Evolutionary conservation across 2,329 filamentous ascomycete genomes (phyloP), one percentile per base, ranked within the genome.

Genomic region (Fusarium phyllophilum): DNA sequence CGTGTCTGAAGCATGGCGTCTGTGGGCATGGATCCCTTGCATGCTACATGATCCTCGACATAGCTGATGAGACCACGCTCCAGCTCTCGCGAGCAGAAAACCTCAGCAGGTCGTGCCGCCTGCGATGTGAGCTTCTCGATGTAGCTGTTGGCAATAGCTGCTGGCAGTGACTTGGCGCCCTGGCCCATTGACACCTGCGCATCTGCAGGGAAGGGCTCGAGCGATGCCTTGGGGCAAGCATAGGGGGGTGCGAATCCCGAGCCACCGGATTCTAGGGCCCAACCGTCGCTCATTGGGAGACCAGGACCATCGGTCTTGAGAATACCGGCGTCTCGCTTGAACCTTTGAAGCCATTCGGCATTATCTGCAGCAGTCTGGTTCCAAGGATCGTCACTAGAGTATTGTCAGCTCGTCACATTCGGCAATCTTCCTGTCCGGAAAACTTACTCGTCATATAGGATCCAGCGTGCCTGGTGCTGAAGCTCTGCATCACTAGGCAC

Each of bases 321-420:
- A 36, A 91, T 86, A 24, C 88, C 88, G 2, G 83, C 84, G 54
- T 89, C 85, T 17, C 88, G 85, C 79, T 92, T 91, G 82, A 92
- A 91, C 49, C 89, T 86, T 63, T 86, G 84, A 18, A 92, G 84
- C 90, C 90, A 92, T 79, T 91, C 89, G 2, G 84, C 85, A 72
- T 91, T 91, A 76, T 91, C 90, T 36, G 89, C 89, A 2, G 88
- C 88, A 0, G 89, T 91, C 74, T 90, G 87, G 78, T 91, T 91
- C 87, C 89, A 91, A 6, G 88, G 88, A 74, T 91, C 89, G 64
- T 91, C 89, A 64, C 88, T 89, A 24, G 7, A 31, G 12, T 9
- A 42, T 31, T 65, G 72, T 79, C 70, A 81, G 75, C 55, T 56
- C n/a, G 38, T 39, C 12, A 31, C 22, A 29, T 49, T 22, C 41